phyloP scores from a whole-genome alignment of 257 asterid species.

The Solanum pennellii region DNA sequence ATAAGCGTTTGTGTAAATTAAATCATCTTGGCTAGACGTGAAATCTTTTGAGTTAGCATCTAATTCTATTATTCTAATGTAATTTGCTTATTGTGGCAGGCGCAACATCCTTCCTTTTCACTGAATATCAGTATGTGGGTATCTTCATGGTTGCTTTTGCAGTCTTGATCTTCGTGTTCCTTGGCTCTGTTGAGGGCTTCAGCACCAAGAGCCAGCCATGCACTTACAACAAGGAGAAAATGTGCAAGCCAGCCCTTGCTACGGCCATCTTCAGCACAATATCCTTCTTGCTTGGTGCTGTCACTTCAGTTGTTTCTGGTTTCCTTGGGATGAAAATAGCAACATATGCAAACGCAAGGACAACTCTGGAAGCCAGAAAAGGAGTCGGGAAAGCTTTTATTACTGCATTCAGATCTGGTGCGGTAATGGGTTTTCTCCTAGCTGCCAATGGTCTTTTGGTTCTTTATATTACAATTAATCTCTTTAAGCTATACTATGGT shows the following conservation, averaged over 20 bases:
- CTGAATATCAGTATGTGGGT: constrained; percentile 28
- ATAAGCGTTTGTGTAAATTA: background rate
- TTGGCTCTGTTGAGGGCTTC: constrained; percentile 33
- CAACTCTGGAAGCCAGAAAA: background rate
- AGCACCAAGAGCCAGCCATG: constrained; percentile 36
- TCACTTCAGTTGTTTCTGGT: background rate
- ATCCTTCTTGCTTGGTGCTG: background rate
- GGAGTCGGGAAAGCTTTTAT: constrained; percentile 28
- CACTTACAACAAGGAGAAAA: constrained; percentile 13
- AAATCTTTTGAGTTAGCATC: background rate
- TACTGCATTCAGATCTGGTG: constrained; percentile 22
- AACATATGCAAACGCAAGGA: background rate
- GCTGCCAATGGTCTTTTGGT: constrained; percentile 54
- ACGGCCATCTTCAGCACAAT: background rate
- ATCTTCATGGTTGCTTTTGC: background rate
- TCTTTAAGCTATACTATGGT: constrained; percentile 74
- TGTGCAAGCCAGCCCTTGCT: constrained; percentile 34
- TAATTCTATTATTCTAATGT: background rate
- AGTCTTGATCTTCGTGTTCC: background rate
- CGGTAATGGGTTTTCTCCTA: background rate
- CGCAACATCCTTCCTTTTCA: constrained; percentile 74
- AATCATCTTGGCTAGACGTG: background rate
- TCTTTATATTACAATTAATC: constrained; percentile 60
- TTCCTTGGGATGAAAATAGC: background rate
- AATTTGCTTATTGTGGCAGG: constrained; percentile 29